Evolutionary conservation across 1,284 basidiomycete genomes (phyloP).

Genomic region (Inonotus hispidus): DNA sequence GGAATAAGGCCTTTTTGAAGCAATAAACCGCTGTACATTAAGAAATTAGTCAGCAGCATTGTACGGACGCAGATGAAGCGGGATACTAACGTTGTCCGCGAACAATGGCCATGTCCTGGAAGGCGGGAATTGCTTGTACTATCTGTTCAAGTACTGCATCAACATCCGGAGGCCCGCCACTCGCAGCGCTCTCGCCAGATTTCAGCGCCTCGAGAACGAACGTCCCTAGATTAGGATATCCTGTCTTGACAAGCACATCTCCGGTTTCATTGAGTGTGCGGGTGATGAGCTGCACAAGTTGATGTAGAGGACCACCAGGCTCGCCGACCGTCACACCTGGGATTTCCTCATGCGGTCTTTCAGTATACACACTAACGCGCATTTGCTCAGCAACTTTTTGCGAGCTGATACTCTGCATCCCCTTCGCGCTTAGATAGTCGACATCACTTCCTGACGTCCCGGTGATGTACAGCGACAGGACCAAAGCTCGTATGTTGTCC

Average conservation of each 20-base stretch:
- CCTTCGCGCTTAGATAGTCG: slow-evolving; percentile 61
- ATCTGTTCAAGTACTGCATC: slow-evolving; percentile 69
- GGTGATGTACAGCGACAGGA: slow-evolving; percentile 66
- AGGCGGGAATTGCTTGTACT: slow-evolving; percentile 68
- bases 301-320: slow-evolving; percentile 66
- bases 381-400: slow-evolving; percentile 68
- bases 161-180: slow-evolving; percentile 35
- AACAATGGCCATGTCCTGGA: slow-evolving; percentile 65
- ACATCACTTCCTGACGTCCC: slow-evolving; percentile 45
- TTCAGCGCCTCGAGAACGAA: slow-evolving; percentile 67
- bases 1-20: slow-evolving; percentile 86
- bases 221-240: slow-evolving; percentile 65
- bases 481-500: slow-evolving; percentile 71
- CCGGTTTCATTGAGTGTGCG: slow-evolving; percentile 71
- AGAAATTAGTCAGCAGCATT: not conserved
- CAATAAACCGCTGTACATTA: slow-evolving; percentile 62
- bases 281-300: slow-evolving; percentile 65
- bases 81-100: slow-evolving; percentile 50
- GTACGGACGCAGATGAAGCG: not conserved
- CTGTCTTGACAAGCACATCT: slow-evolving; percentile 48
- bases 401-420: slow-evolving; percentile 49
- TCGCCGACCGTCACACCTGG: slow-evolving; percentile 71
- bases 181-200: slow-evolving; percentile 41
- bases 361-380: slow-evolving; percentile 62
- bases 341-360: slow-evolving; percentile 64